Evolutionary conservation across 1,284 basidiomycete species (phyloP).

Genomic region (Veloboletus limbatus): DNA sequence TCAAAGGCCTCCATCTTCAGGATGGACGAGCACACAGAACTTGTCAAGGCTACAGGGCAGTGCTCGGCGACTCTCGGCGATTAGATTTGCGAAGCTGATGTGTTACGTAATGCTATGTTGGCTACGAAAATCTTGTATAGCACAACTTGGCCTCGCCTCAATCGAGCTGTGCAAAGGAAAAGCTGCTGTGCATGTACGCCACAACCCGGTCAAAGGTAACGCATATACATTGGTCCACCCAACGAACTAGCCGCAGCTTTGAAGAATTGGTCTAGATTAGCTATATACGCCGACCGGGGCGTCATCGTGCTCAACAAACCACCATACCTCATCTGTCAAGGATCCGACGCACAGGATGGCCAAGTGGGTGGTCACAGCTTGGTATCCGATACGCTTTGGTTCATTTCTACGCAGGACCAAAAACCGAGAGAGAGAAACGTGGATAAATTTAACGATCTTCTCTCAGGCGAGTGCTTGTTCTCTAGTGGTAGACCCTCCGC

Average conservation of each 20-base stretch:
- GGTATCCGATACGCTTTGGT: conserved; percentile 1
- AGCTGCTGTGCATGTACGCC: conserved; percentile 25
- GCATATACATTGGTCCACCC: neutral
- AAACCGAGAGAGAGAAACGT: conserved; percentile 23
- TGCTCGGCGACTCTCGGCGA: neutral
- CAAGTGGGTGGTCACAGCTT: conserved; percentile 18
- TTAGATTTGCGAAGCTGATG: neutral
- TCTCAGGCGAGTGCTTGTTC: conserved; percentile 20
- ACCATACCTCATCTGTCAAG: conserved; percentile 55
- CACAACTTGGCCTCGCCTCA: no score
- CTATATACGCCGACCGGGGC: conserved; percentile 52
- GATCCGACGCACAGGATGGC: conserved; percentile 22
- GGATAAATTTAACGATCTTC: conserved; percentile 34
- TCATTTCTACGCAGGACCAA: conserved; percentile 17
- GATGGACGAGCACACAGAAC: neutral
- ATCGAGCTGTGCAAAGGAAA: no score
- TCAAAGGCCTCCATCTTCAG: conserved; percentile 59
- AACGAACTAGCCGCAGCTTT: conserved; percentile 10
- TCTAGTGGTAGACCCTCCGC: neutral
- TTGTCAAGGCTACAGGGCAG: no score
- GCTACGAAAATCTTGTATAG: no score
- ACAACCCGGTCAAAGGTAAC: conserved; percentile 24
- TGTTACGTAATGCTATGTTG: neutral
- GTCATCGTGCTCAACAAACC: conserved; percentile 64
- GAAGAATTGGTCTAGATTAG: conserved; percentile 34